Conservation (phyloP, 352 stramenopile genomes). For the Phytophthora cactorum region DNA sequence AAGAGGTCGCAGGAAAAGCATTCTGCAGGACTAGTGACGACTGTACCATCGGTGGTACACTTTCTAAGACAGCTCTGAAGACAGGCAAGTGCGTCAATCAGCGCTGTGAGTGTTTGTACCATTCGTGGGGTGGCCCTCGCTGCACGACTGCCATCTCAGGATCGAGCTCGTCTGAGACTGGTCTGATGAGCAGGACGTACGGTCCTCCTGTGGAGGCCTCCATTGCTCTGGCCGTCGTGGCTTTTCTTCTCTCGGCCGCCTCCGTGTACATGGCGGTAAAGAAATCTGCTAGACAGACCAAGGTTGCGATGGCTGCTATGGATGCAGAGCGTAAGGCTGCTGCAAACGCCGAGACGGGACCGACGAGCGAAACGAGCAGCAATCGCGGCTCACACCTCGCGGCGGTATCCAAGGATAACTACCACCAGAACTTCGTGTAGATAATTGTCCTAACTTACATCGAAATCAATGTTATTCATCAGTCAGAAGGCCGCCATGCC, state of each 20-base stretch:
- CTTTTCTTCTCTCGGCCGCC: slow-evolving; percentile 38
- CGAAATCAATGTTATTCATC: not conserved
- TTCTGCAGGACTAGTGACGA: slow-evolving; percentile 55
- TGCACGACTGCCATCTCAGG: slow-evolving; percentile 51
- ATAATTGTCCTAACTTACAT: slow-evolving; percentile 4
- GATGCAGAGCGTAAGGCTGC: slow-evolving; percentile 18
- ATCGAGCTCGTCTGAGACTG: slow-evolving; percentile 4
- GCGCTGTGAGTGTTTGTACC: slow-evolving; percentile 51
- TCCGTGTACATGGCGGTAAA: slow-evolving; percentile 31
- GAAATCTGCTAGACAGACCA: slow-evolving; percentile 20
- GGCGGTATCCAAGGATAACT: too few species aligned
- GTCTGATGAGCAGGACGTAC: slow-evolving; percentile 26
- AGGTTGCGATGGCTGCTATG: slow-evolving; percentile 24
- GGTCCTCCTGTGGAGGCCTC: slow-evolving; percentile 45
- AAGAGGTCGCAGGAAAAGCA: slow-evolving; percentile 48
- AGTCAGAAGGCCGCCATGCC: not conserved
- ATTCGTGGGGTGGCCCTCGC: slow-evolving; percentile 61
- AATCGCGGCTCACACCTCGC: too few species aligned
- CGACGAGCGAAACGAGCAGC: too few species aligned
- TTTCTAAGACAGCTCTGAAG: slow-evolving; percentile 37
- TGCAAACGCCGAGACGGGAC: slow-evolving; percentile 8
- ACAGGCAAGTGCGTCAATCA: slow-evolving; percentile 60
- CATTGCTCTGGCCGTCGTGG: slow-evolving; percentile 35
- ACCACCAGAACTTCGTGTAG: too few species aligned
- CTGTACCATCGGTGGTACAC: slow-evolving; percentile 52